phyloP scores from a whole-genome alignment of 2,329 filamentous ascomycete genomes.

The Phaeophleospora eucalypticola region DNA sequence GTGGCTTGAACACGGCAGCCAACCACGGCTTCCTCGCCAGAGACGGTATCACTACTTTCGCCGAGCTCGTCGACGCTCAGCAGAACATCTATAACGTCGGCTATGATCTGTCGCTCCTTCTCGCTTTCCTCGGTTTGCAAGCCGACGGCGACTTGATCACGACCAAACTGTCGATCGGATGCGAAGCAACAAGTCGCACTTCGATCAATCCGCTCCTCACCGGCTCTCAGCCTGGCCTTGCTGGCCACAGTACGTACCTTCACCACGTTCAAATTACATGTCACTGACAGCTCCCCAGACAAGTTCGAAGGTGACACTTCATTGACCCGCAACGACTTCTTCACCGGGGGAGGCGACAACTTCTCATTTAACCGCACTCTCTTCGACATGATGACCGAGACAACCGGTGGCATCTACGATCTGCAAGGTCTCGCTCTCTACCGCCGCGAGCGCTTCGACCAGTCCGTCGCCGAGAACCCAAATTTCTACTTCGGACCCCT shows the following conservation, averaged over 20 bases:
- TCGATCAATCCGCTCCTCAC: conserved; percentile 20
- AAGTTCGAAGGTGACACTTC: conserved; percentile 43
- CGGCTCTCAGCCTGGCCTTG: conserved; percentile 40
- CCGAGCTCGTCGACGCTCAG: conserved; percentile 42
- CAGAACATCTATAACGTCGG: conserved; percentile 46
- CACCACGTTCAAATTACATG: too few species aligned
- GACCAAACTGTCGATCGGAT: conserved; percentile 43
- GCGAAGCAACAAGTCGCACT: conserved; percentile 40
- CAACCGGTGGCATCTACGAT: conserved; percentile 36
- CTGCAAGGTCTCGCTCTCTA: conserved; percentile 37
- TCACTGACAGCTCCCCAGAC: too few species aligned
- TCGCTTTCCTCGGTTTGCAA: conserved; percentile 39
- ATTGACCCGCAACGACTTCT: conserved; percentile 42
- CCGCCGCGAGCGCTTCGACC: conserved; percentile 39
- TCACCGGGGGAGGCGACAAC: conserved; percentile 35
- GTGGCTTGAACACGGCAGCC: conserved; percentile 38
- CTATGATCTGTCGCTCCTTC: conserved; percentile 39
- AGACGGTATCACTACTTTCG: conserved; percentile 39
- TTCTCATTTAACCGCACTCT: conserved; percentile 41
- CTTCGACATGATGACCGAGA: conserved; percentile 37
- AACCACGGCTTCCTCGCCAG: conserved; percentile 42
- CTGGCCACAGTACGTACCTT: too few species aligned
- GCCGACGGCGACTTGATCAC: conserved; percentile 41
- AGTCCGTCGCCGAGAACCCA: conserved; percentile 36
- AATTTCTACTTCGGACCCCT: conserved; percentile 44